Base-by-base conservation (phyloP, 352 stramenopile species). In the Lagenidium sp. region DNA sequence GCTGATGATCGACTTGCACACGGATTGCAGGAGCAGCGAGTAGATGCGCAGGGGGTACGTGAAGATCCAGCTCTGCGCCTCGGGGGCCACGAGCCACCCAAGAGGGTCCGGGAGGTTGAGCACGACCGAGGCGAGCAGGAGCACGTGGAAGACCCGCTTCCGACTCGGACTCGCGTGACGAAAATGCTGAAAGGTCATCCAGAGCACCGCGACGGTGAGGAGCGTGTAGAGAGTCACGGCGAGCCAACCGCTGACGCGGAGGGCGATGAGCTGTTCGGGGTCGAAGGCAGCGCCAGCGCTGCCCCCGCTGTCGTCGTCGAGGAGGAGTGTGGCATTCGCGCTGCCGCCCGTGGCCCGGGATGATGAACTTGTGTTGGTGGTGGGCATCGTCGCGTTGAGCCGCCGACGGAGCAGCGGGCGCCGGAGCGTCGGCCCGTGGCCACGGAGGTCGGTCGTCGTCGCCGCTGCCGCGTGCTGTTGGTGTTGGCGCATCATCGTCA, bases 1-100 rank as follows among this genome's bases (percentile, higher is more conserved):
- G 21, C 76, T 77, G 42, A 94, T 58, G 48, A 88, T 85, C 19
- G 73, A 85, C 52, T 91, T 88, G 65, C 76, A 86, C 22, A 80
- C 68, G 39, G 61, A 82, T 48, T 89, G 70, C 18, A 89, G 57
- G 45, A 90, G 50, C 47, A 87, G 50, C 20, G 65, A 57, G 53
- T 82, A 87, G 31, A 87, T 53, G 13, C 67, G 68, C 47, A 81
- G 60, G 21, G 84, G 32, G 54, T 87, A 89, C 44, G 65, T 73
- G 49, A 51, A 47, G 39, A 85, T 51, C 81, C 81, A 94, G 34
- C 37, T 60, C 51, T 82, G 57, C 36, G 53, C 64, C n/a, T 65
- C 63, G 6, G 81, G 78, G 44, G 55, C 73, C 29, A 78, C 60
- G 19, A 91, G 52, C 63, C 63, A 88, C 25, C 61, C 51, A 25